phyloP scores from a whole-genome alignment of 495 filamentous ascomycete genomes.

The Penicillium angulare region DNA sequence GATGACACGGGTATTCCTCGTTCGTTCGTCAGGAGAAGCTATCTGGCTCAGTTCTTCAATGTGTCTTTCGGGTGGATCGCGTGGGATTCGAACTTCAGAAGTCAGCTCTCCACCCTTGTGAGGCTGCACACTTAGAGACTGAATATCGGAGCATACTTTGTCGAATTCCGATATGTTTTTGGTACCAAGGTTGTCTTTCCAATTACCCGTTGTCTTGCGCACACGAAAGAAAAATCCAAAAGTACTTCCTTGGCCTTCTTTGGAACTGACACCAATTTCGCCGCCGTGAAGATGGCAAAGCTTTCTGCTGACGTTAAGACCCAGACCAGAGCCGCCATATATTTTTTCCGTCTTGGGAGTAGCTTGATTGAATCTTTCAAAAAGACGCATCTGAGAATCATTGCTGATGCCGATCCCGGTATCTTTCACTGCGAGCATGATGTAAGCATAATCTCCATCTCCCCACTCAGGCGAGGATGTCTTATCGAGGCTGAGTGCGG shows the following conservation, averaged over 20 bases:
- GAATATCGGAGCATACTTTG: constrained; percentile 21
- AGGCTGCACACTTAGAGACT: constrained; percentile 3
- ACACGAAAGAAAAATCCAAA: constrained; percentile 85
- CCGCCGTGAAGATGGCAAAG: constrained; percentile 82
- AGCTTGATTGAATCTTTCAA: constrained; percentile 79
- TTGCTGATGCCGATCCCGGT: too few species aligned
- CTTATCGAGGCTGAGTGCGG: constrained; percentile 33
- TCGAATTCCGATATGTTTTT: constrained; percentile 11
- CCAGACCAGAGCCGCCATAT: constrained; percentile 81
- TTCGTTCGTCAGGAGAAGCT: neutral
- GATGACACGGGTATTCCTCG: constrained; percentile 8
- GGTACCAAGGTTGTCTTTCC: constrained; percentile 11
- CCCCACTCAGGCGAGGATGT: constrained; percentile 65
- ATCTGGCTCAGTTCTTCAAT: constrained; percentile 2
- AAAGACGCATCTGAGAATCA: constrained; percentile 70
- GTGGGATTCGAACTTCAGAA: constrained; percentile 5
- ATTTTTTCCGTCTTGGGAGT: constrained; percentile 74
- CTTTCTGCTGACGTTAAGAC: too few species aligned
- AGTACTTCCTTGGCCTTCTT: constrained; percentile 70
- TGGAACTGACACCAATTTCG: constrained; percentile 75
- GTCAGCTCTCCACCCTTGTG: constrained; percentile 1
- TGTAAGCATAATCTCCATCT: constrained; percentile 60
- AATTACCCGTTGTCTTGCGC: constrained; percentile 28
- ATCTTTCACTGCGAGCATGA: constrained; percentile 76
- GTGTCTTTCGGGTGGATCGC: constrained; percentile 7